Evolutionary conservation across 345 rosid species (phyloP).

Genomic region (Lagerstroemia speciosa): DNA sequence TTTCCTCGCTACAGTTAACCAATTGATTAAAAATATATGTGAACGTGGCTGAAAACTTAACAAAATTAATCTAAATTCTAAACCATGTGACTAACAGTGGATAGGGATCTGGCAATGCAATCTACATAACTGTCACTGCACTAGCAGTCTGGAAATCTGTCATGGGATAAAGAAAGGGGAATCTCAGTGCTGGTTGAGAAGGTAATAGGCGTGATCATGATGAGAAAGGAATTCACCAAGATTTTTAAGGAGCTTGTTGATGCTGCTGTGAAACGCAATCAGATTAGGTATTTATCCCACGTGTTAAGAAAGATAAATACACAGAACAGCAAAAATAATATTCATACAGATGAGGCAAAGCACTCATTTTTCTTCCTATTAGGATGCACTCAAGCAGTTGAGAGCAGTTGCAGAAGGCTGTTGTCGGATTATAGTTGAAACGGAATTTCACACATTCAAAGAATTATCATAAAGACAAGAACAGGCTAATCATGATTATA

Average conservation of each 20-base stretch:
- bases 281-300: too few species aligned
- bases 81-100: neutral
- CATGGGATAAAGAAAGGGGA: neutral
- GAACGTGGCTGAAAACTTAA: neutral
- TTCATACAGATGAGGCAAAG: neutral
- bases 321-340: neutral
- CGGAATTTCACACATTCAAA: neutral
- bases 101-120: neutral
- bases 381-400: neutral
- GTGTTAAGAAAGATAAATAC: neutral
- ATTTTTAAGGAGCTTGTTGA: neutral
- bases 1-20: neutral
- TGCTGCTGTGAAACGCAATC: neutral
- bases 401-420: neutral
- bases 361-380: neutral
- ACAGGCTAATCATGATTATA: slow-evolving; percentile 13
- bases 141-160: neutral
- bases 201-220: neutral
- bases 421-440: neutral
- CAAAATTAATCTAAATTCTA: neutral
- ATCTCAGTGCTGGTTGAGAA: neutral
- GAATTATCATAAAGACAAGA: neutral
- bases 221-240: neutral
- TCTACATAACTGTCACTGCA: neutral
- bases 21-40: neutral